Base-by-base conservation (phyloP, 2,329 filamentous ascomycete genomes). In the Cladophialophora chaetospira region DNA sequence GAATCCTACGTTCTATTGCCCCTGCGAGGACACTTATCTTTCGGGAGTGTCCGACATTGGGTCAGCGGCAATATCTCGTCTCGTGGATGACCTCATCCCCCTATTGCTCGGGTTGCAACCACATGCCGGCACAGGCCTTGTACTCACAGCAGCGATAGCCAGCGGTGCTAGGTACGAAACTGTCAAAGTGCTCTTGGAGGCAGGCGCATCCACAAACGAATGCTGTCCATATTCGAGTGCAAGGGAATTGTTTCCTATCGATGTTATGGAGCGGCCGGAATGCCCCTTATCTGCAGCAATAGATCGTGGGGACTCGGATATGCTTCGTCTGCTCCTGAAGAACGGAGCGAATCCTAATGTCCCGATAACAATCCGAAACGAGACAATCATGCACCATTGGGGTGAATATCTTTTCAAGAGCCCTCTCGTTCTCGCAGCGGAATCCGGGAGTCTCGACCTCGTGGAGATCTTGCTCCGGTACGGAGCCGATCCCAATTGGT, bases 401-500 rank as follows among this genome's bases (percentile, higher is more conserved):
- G n/a, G 23, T 10, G 9, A 31, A 28, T 21, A 5, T 21, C 11
- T 51, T 9, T 43, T 29, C 35, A 26, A 23, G 9, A 29, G 35
- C n/a, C 48, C 48, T 3, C 48, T 51, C 15, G 23, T 51, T 10
- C 2, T 51, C 19, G 48, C 48, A 25, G 35, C 25, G 6, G n/a
- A 51, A 11, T 19, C 3, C 9, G 10, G 5, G 13, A 21, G n/a
- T 42, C 15, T 51, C 33, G 9, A 51, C 21, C 29, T 55, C 17
- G 44, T 44, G 15, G 8, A 28, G 15, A 5, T 38, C 11, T 48
- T 43, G 15, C 5, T 48, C 43, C n/a, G 25, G 21, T 17, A 26
- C 42, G 53, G 38, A 15, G 38, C 48, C 2, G 26, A 51, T 19
- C 48, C 48, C 13, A 51, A 51, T 15, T 28, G 35, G 35, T 51